Conservation (phyloP, 176 grass and related monocot species). For the Oryza rufipogon region DNA sequence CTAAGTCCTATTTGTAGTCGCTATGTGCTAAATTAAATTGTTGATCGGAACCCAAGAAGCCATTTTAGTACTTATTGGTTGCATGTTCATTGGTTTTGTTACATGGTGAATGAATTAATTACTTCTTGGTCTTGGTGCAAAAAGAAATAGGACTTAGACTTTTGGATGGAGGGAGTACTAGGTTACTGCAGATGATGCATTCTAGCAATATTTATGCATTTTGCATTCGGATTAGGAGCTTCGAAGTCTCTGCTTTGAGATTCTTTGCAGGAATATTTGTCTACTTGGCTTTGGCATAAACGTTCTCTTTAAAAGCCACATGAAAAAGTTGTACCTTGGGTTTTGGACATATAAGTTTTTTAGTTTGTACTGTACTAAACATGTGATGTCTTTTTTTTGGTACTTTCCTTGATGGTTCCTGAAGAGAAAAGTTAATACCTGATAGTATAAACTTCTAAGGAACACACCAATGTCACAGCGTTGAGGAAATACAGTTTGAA, state of each 20-base stretch:
- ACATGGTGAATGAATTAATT: no score
- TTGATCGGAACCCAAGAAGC: no score
- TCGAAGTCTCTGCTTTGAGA: conserved; percentile 4
- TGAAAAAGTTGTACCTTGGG: conserved; percentile 14
- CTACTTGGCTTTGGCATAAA: conserved; percentile 18
- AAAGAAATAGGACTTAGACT: no score
- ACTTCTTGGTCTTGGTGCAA: no score
- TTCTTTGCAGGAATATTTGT: background rate
- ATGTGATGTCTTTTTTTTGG: conserved; percentile 14
- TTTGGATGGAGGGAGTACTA: background rate
- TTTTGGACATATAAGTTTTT: conserved; percentile 28
- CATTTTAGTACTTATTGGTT: no score
- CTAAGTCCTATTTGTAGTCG: no score
- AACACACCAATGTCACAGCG: conserved; percentile 4
- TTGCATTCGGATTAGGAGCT: background rate
- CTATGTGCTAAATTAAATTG: no score
- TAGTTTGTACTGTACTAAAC: conserved; percentile 15
- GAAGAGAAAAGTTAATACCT: conserved; percentile 18
- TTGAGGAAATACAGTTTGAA: conserved; percentile 11
- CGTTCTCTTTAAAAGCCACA: background rate
- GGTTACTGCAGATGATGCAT: background rate
- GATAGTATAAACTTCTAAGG: conserved; percentile 20
- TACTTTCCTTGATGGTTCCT: conserved; percentile 26
- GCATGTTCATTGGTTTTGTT: no score
- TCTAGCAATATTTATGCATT: conserved; percentile 32